Conservation (phyloP, 768 basidiomycete species). For the Lactarius trivialis region DNA sequence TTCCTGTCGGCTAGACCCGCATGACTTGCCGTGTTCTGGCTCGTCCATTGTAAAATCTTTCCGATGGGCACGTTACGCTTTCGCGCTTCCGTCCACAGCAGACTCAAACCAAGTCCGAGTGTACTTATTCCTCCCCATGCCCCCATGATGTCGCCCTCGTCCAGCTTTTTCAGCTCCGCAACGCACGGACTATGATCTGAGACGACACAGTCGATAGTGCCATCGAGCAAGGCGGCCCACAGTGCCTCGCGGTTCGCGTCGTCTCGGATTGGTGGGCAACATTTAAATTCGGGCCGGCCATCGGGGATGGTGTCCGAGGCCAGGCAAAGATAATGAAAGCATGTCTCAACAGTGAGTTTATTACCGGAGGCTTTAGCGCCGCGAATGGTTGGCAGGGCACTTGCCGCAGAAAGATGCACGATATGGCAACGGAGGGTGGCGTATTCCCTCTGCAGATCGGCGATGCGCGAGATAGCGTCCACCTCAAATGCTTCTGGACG, state of each 20-base stretch:
- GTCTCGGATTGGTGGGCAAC: constrained; percentile 89
- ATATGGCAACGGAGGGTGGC: constrained; percentile 82
- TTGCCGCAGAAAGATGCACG: constrained; percentile 87
- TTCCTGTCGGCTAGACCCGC: constrained; percentile 66
- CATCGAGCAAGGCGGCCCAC: constrained; percentile 77
- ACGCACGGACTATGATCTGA: constrained; percentile 96
- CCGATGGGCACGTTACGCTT: constrained; percentile 52
- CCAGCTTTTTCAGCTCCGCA: constrained; percentile 68
- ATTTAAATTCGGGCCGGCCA: constrained; percentile 85
- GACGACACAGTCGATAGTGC: constrained; percentile 86
- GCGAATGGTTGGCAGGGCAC: constrained; percentile 70
- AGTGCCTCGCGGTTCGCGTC: constrained; percentile 63
- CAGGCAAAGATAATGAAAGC: constrained; percentile 92
- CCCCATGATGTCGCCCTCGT: constrained; percentile 73
- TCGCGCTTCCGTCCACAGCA: constrained; percentile 81
- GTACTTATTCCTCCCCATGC: constrained; percentile 96
- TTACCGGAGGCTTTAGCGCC: constrained; percentile 57
- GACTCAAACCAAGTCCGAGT: constrained; percentile 80
- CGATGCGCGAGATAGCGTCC: constrained; percentile 75
- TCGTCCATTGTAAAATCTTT: constrained; percentile 70
- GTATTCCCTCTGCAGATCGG: constrained; percentile 51
- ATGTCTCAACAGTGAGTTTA: constrained; percentile 89
- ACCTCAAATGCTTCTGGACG: constrained; percentile 77
- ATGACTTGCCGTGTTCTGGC: constrained; percentile 67
- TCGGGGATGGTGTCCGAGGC: constrained; percentile 64